Conservation (phyloP, 2,329 filamentous ascomycete genomes). For the Keithomyces neogunnii region DNA sequence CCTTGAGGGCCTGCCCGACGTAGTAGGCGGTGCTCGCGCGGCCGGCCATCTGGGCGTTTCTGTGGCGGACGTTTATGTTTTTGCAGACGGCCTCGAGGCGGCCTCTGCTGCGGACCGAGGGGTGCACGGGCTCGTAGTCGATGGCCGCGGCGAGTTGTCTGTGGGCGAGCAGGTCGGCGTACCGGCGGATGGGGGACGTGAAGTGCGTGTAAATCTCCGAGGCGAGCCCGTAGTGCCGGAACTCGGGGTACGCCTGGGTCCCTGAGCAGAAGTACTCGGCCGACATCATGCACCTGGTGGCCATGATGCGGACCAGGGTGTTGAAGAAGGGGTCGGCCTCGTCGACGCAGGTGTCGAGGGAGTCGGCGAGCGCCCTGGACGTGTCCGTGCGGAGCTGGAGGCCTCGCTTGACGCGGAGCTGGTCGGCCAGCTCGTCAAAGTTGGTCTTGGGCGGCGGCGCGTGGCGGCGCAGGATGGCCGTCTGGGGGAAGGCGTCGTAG, state of each 20-base stretch:
- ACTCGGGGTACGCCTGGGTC: constrained; percentile 86
- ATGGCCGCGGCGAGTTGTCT: constrained; percentile 93
- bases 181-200: constrained; percentile 92
- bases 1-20: constrained; percentile 91
- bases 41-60: constrained; percentile 93
- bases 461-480: constrained; percentile 86
- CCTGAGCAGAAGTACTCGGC: constrained; percentile 97
- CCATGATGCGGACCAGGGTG: constrained; percentile 93
- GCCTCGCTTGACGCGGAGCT: constrained; percentile 78
- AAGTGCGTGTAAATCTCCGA: constrained; percentile 98
- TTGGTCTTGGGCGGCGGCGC: constrained; percentile 88
- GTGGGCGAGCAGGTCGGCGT: constrained; percentile 93
- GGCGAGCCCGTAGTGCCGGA: constrained; percentile 93
- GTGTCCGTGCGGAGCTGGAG: constrained; percentile 76
- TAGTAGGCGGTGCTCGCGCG: constrained; percentile 96
- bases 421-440: constrained; percentile 87
- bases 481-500: constrained; percentile 88
- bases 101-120: constrained; percentile 69
- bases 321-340: constrained; percentile 89
- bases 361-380: constrained; percentile 88
- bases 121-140: constrained; percentile 79
- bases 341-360: constrained; percentile 78
- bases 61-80: constrained; percentile 96
- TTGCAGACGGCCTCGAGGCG: constrained; percentile 91
- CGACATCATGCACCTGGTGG: constrained; percentile 97